A percentile compares a stretch with the other conserved stretches of the same genome.
These are phyloP conservation scores for Coemansia sp. DNA, from an alignment of 192 early-diverging fungal species.

Conservation along the genomic window DNA sequence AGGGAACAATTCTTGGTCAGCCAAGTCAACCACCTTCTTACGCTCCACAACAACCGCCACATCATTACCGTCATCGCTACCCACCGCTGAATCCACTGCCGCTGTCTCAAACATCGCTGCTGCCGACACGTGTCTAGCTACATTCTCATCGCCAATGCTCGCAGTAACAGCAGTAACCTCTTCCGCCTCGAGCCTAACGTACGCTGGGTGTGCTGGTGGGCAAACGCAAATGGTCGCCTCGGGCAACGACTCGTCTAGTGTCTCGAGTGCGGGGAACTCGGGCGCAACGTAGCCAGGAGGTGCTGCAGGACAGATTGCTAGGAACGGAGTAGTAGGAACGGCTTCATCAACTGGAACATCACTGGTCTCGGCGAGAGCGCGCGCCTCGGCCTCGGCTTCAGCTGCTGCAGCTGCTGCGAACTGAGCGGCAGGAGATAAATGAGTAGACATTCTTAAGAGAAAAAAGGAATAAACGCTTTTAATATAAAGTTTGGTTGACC, in stretches of 20 bases:
- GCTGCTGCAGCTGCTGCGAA: conserved; percentile 51
- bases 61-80: conserved; percentile 24
- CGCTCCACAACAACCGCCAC: background rate
- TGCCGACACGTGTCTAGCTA: background rate
- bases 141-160: background rate
- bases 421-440: conserved; percentile 48
- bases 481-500: conserved; percentile 13
- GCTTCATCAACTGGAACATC: background rate
- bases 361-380: conserved; percentile 1
- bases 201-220: background rate
- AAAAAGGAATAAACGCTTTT: conserved; percentile 1
- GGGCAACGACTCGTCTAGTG: background rate
- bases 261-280: background rate
- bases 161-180: conserved; percentile 3
- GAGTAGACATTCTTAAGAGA: conserved; percentile 31
- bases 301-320: background rate
- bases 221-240: background rate
- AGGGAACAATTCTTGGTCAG: conserved; percentile 70
- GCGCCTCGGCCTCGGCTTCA: conserved; percentile 8
- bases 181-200: background rate
- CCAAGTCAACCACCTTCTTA: conserved; percentile 20
- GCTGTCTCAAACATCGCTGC: conserved; percentile 30
- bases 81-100: conserved; percentile 34
- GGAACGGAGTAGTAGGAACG: background rate
- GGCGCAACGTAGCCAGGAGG: background rate